Percentiles rank a stretch among this genome's conserved stretches.
Evolutionary conservation across 2,329 filamentous ascomycete genomes (phyloP).

Genomic region (Daldinia sp.): DNA sequence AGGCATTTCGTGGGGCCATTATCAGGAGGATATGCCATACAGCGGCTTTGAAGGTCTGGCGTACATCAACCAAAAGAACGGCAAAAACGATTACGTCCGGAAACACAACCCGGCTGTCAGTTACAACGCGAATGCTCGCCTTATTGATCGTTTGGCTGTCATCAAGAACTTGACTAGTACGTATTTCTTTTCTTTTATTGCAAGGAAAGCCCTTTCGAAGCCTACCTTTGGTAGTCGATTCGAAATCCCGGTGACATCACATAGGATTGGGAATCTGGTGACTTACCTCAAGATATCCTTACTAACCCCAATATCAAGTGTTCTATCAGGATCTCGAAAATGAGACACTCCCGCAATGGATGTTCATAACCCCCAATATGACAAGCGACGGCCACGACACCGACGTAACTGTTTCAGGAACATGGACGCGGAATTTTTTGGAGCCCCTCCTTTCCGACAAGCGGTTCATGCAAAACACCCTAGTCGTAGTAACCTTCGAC

Average conservation of each 20-base stretch:
- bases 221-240: no score
- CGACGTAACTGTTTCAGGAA: conserved; percentile 71
- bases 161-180: conserved; percentile 74
- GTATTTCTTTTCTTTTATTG: background rate
- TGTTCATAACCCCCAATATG: conserved; percentile 79
- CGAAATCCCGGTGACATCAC: no score
- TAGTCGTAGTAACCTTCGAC: conserved; percentile 81
- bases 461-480: conserved; percentile 78
- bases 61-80: conserved; percentile 71
- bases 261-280: no score
- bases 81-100: conserved; percentile 79
- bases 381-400: conserved; percentile 80
- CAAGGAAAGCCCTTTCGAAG: background rate
- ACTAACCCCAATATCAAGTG: conserved; percentile 36
- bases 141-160: conserved; percentile 66
- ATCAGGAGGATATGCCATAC: conserved; percentile 82
- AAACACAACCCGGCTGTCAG: conserved; percentile 78
- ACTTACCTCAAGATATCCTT: background rate
- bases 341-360: conserved; percentile 73
- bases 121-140: conserved; percentile 70
- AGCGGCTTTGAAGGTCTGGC: conserved; percentile 72
- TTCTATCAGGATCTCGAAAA: conserved; percentile 73
- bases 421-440: conserved; percentile 74
- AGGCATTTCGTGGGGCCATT: conserved; percentile 73
- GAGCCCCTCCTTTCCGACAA: conserved; percentile 73